Percentiles rank a stretch among this genome's conserved stretches.
These are phyloP conservation scores for Globisporangium acanthophoron DNA, from an alignment of 352 stramenopile species.

Conservation along the genomic window DNA sequence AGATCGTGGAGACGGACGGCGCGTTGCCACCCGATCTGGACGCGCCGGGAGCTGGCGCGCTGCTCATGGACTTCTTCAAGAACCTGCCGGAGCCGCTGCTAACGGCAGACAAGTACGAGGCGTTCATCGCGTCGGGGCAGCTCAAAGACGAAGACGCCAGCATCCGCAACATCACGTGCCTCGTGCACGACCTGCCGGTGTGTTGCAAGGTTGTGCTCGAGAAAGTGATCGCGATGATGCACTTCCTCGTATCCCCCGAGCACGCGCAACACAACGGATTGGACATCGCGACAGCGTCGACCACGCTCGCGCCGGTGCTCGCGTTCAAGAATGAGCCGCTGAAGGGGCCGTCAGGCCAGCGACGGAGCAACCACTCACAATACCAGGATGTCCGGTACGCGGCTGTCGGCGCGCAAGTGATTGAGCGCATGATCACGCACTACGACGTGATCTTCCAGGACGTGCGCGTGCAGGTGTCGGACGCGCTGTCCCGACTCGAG, in stretches of 20 bases:
- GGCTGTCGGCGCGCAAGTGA: slow-evolving; percentile 63
- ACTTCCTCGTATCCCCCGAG: slow-evolving; percentile 56
- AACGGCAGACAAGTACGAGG: slow-evolving; percentile 76
- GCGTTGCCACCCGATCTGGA: slow-evolving; percentile 55
- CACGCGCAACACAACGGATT: slow-evolving; percentile 61
- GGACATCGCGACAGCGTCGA: slow-evolving; percentile 51
- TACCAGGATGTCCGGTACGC: slow-evolving; percentile 74
- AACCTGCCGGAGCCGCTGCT: slow-evolving; percentile 71
- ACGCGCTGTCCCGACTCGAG: slow-evolving; percentile 57
- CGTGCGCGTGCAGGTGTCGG: slow-evolving; percentile 53
- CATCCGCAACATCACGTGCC: slow-evolving; percentile 69
- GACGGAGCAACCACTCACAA: slow-evolving; percentile 44
- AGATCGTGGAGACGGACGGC: slow-evolving; percentile 69
- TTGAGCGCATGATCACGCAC: slow-evolving; percentile 76
- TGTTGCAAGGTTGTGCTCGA: slow-evolving; percentile 73
- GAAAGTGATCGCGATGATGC: slow-evolving; percentile 58
- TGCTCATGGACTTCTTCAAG: slow-evolving; percentile 78
- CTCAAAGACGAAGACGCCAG: slow-evolving; percentile 69
- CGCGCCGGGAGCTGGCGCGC: slow-evolving; percentile 50
- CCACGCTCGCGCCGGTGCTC: slow-evolving; percentile 67
- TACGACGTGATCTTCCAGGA: slow-evolving; percentile 73
- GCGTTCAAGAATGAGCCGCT: slow-evolving; percentile 67
- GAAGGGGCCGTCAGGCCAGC: slow-evolving; percentile 26
- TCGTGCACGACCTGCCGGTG: slow-evolving; percentile 69
- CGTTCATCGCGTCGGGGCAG: slow-evolving; percentile 65